Evolutionary conservation across 805 yeast genomes (phyloP), one percentile per base, ranked within the genome.

Genomic region (Nakazawaea anatomiae): DNA sequence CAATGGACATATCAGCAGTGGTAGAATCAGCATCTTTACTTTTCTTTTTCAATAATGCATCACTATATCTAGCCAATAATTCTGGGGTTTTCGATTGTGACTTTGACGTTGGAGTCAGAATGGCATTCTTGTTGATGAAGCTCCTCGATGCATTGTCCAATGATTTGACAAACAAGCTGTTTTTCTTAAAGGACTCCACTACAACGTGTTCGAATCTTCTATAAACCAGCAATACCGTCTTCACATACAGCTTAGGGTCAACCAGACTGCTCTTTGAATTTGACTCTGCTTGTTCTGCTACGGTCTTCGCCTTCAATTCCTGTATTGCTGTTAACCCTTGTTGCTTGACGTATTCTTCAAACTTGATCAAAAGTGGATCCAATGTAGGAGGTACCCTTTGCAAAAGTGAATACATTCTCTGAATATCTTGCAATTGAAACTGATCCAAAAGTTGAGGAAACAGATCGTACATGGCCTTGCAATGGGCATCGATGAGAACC

Each of bases 121-220:
- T 83, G 14, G 80, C 73, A 61, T 95, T 94, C 50, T 73, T 75
- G 68, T 94, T 94, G 60, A 95, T 89, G 60, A 86, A 91, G 38
- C 79, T 74, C 53, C 87, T 82, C 59, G 96, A 92, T 1, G 97
- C 97, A 57, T 79, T 81, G 63, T 94, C 98, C 57, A 94, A 76
- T 0, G 97, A 89, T 63, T 86, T 87, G 50, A 87, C 87, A 72
- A 94, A 87, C 25, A 83, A 78, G 3, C 89, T 80, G 63, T 89
- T 87, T 56, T 80, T 80, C 52, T 77, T 81, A 64, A 92, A 89
- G 2, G 95, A 85, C 39, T 62, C 66, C 46, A 68, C 70, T 35
- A 88, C 91, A 52, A 89, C 79, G 7, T 71, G 73, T 54, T 78
- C 80, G 68, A 82, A 94, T 55, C 82, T 80, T 51, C 73, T 66